Conservation (phyloP, 306 rosid genomes). For the Quillaja saponaria region DNA sequence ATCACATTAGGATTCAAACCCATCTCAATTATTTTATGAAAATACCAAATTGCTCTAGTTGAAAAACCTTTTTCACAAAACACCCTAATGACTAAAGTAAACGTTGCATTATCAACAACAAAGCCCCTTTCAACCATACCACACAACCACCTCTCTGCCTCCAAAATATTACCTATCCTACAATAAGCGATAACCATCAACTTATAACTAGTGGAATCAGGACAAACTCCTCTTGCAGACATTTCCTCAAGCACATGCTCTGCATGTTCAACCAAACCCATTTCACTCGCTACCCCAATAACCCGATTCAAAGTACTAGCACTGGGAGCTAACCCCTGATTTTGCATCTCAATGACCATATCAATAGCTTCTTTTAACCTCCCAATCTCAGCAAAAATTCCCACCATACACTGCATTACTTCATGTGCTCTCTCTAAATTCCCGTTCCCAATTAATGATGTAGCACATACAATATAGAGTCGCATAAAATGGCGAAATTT, state of each 20-base stretch:
- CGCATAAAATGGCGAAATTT: slow-evolving; percentile 74
- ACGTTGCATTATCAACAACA: slow-evolving; percentile 66
- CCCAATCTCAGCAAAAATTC: slow-evolving; percentile 62
- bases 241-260: slow-evolving; percentile 79
- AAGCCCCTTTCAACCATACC: slow-evolving; percentile 66
- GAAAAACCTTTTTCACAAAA: slow-evolving; percentile 60
- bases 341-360: slow-evolving; percentile 71
- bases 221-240: slow-evolving; percentile 66
- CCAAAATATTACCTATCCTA: slow-evolving; percentile 51
- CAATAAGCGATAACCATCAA: slow-evolving; percentile 67
- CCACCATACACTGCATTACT: slow-evolving; percentile 68
- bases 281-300: slow-evolving; percentile 34
- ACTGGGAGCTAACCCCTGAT: slow-evolving; percentile 61
- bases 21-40: slow-evolving; percentile 52
- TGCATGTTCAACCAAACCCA: slow-evolving; percentile 64
- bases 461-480: slow-evolving; percentile 61
- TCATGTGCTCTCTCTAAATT: slow-evolving; percentile 67
- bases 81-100: slow-evolving; percentile 49
- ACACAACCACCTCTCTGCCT: slow-evolving; percentile 79
- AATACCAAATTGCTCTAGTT: slow-evolving; percentile 64
- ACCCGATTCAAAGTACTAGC: slow-evolving; percentile 58
- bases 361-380: slow-evolving; percentile 80
- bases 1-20: slow-evolving; percentile 82
- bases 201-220: slow-evolving; percentile 66
- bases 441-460: slow-evolving; percentile 52